Evolutionary conservation across 352 stramenopile genomes (phyloP).

Genomic region (Pythium biforme): DNA sequence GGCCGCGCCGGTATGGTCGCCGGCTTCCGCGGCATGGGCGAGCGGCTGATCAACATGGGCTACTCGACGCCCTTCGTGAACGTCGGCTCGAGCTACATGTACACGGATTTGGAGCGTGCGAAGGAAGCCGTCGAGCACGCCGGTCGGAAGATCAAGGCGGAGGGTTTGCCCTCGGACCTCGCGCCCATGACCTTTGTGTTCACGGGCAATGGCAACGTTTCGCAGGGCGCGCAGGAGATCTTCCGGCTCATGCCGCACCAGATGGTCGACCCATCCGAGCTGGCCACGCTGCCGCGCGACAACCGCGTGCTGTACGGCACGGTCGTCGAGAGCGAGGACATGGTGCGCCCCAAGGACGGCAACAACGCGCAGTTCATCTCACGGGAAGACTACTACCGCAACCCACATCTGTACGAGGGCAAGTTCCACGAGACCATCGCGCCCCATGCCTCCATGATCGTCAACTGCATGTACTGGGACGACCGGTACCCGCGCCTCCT

Average conservation of each 20-base stretch:
- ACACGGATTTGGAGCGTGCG: constrained; percentile 87
- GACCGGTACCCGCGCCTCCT: constrained; percentile 91
- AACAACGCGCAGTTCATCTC: constrained; percentile 17
- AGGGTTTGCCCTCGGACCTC: constrained; percentile 79
- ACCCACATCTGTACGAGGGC: constrained; percentile 89
- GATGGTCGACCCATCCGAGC: constrained; percentile 88
- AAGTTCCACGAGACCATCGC: constrained; percentile 91
- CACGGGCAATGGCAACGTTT: constrained; percentile 94
- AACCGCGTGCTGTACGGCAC: constrained; percentile 76
- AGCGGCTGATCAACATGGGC: constrained; percentile 91
- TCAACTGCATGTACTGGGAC: constrained; percentile 98
- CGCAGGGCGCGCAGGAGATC: constrained; percentile 93
- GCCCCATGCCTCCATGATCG: constrained; percentile 90
- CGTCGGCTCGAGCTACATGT: constrained; percentile 93
- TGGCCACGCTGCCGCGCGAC: constrained; percentile 65
- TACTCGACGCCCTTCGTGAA: constrained; percentile 95
- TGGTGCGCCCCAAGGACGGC: constrained; percentile 55
- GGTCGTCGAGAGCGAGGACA: constrained; percentile 70
- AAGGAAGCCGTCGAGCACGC: constrained; percentile 83
- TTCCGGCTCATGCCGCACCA: constrained; percentile 94
- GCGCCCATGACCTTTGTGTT: constrained; percentile 91
- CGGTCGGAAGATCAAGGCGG: constrained; percentile 75
- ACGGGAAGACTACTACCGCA: constrained; percentile 88
- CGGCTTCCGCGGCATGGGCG: constrained; percentile 91
- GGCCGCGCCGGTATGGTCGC: constrained; percentile 94